Conservation (phyloP, 768 basidiomycete genomes). For the Xanthoconium stramineum region DNA sequence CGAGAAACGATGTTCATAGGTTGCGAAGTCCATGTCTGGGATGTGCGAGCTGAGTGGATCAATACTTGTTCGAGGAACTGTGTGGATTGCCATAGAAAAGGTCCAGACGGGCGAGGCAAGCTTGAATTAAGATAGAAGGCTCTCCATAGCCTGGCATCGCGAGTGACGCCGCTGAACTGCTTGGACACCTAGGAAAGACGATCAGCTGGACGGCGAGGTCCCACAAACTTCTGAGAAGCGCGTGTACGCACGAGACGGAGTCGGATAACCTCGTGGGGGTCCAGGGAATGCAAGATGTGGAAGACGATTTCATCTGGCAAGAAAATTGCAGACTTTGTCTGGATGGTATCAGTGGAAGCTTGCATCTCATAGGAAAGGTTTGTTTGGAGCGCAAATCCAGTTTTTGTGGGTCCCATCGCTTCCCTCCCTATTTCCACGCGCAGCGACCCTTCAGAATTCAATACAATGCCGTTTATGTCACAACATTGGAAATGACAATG, state of each 20-base stretch:
- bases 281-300: conserved; percentile 12
- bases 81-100: conserved; percentile 20
- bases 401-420: neutral
- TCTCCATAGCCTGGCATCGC: conserved; percentile 19
- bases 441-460: neutral
- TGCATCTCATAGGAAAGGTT: conserved; percentile 7
- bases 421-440: neutral
- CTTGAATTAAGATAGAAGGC: conserved; percentile 13
- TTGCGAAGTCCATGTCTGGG: conserved; percentile 20
- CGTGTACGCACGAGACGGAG: conserved; percentile 16
- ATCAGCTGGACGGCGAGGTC: neutral
- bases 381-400: neutral
- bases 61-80: conserved; percentile 18
- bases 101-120: conserved; percentile 21
- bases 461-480: neutral
- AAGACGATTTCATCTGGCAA: conserved; percentile 21
- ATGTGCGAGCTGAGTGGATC: conserved; percentile 16
- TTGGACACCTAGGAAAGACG: conserved; percentile 16
- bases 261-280: conserved; percentile 14
- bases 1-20: conserved; percentile 10
- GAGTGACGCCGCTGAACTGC: conserved; percentile 13
- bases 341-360: neutral
- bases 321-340: neutral
- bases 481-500: neutral
- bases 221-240: neutral